Base-by-base conservation (phyloP, 2,329 filamentous ascomycete species). In the Sporothrix phasma region DNA sequence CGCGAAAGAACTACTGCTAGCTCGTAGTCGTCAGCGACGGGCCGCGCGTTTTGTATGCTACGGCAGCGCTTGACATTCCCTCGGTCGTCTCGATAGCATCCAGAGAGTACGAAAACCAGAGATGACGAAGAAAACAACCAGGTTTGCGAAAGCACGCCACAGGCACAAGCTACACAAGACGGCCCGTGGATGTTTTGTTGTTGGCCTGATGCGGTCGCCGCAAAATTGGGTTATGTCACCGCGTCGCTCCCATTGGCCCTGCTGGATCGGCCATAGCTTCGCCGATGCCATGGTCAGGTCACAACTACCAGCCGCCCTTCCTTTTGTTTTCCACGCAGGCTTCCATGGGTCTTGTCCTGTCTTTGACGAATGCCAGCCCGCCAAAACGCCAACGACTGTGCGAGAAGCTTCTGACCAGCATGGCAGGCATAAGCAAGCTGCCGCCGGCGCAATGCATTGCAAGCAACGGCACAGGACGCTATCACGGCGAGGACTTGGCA, bases 311-410 rank as follows among this genome's bases (percentile, higher is more conserved):
- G 45, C 34, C 60, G 34, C 17, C 17, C 46, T 58, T 63, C 51
- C 56, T 47, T 46, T 58, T 15, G 53, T 45, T 31, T 70, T 70
- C 69, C 61, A 69, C 66, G 47, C 65, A 69, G 65, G 66, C 69
- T 71, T 71, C 70, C 59, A 68, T 61, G 58, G 63, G 53, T 47
- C 70, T 67, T 41, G 67, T 61, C 60, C 2, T n/a, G 62, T n/a
- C 24, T 43, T 66, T 45, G 26, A 19, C 46, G n/a, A 45, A 54
- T 62, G 17, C 24, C 15, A 29, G 37, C 17, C 46, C 7, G 47
- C 47, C 46, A 51, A 61, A 51, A 51, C 39, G 34, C 45, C 59
- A 45, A 61, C 60, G 26, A 22, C 34, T 29, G 60, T 51, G 24
- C 46, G 39, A 41, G 37, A 54, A 63, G 61, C 39, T 63, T 56